Evolutionary conservation across 441 rosid species (phyloP).

Genomic region (California macrophylla): DNA sequence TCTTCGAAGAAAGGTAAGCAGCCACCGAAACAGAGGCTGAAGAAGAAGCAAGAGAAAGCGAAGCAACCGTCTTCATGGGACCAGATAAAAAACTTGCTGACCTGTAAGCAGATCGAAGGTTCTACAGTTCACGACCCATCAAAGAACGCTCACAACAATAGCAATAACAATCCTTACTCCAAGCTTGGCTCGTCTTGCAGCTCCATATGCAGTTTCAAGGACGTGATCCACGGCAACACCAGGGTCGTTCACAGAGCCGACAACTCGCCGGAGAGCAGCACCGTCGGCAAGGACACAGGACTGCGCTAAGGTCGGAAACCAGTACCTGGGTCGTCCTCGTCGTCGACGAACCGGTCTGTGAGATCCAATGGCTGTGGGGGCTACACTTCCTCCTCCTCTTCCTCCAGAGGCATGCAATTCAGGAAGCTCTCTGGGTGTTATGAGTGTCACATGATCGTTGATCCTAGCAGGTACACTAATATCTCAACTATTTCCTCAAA

Average conservation of each 20-base stretch:
- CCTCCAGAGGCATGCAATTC: conserved; percentile 52
- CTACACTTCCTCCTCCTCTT: conserved; percentile 27
- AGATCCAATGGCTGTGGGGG: conserved; percentile 31
- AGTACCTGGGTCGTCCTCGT: conserved; percentile 38
- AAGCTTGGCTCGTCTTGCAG: conserved; percentile 65
- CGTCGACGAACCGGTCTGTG: conserved; percentile 37
- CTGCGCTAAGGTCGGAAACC: conserved; percentile 34
- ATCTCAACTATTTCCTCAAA: no score
- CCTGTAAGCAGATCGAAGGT: conserved; percentile 78
- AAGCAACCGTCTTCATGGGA: conserved; percentile 74
- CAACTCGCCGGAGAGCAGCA: conserved; percentile 72
- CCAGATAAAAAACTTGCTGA: conserved; percentile 82
- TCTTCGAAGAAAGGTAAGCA: neutral
- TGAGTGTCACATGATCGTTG: conserved; percentile 86
- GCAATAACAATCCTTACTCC: conserved; percentile 24
- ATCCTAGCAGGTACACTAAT: conserved; percentile 61
- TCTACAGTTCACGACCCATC: conserved; percentile 26
- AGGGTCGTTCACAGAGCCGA: conserved; percentile 85
- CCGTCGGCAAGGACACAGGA: conserved; percentile 54
- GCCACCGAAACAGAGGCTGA: neutral
- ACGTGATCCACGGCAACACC: conserved; percentile 77
- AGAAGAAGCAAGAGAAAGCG: no score
- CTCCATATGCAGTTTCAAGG: conserved; percentile 72
- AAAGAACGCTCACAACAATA: no score
- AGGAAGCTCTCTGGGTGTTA: conserved; percentile 94